Percentiles rank a stretch among this genome's conserved stretches.
These are phyloP conservation scores for Acrodontium crateriforme DNA, from an alignment of 2,329 filamentous ascomycete species.

Conservation along the genomic window DNA sequence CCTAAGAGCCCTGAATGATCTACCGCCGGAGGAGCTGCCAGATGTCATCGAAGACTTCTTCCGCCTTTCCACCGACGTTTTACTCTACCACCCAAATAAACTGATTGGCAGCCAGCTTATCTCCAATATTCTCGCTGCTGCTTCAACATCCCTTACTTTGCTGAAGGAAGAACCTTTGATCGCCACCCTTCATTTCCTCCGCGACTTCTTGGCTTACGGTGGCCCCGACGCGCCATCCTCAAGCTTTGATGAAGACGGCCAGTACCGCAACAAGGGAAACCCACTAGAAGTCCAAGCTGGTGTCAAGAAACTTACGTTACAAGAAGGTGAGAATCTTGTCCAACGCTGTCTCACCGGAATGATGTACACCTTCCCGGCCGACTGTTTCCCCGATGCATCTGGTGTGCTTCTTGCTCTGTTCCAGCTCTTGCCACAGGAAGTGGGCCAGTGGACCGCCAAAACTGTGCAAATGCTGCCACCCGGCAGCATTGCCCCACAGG, in stretches of 20 bases:
- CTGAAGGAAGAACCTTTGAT: conserved; percentile 86
- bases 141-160: conserved; percentile 70
- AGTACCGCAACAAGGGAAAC: conserved; percentile 37
- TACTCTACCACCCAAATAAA: conserved; percentile 81
- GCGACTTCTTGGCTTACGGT: conserved; percentile 82
- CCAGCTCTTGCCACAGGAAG: conserved; percentile 67
- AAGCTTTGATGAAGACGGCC: conserved; percentile 42
- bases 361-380: conserved; percentile 97
- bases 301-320: conserved; percentile 56
- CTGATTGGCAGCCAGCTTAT: conserved; percentile 69
- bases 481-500: conserved; percentile 65
- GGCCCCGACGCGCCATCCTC: conserved; percentile 52
- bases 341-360: conserved; percentile 90
- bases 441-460: conserved; percentile 65
- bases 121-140: conserved; percentile 72
- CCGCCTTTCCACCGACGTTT: conserved; percentile 76
- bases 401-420: conserved; percentile 85
- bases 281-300: conserved; percentile 56
- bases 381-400: conserved; percentile 89
- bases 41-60: conserved; percentile 95
- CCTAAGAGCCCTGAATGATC: conserved; percentile 73
- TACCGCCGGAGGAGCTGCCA: conserved; percentile 64
- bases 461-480: conserved; percentile 74
- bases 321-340: conserved; percentile 59
- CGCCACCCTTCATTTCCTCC: conserved; percentile 81